A percentile compares a stretch with the other conserved stretches of the same genome.
These are phyloP conservation scores for Hymenoscyphus albidus DNA, from an alignment of 2,329 filamentous ascomycete species.

Conservation along the genomic window DNA sequence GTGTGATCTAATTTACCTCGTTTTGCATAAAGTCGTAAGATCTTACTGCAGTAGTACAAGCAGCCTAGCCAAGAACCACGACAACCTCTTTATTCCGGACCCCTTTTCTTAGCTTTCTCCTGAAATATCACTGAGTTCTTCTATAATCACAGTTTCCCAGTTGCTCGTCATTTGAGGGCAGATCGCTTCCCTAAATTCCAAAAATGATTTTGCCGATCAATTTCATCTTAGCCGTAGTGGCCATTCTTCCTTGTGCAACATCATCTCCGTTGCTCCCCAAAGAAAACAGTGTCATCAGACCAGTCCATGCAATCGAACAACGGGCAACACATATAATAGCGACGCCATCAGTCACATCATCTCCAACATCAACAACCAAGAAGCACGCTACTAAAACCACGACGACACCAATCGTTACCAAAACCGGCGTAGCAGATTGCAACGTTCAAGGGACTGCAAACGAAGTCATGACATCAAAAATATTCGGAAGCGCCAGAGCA, in stretches of 20 bases:
- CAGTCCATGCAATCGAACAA: not conserved
- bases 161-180: not conserved
- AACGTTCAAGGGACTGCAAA: constrained; percentile 16
- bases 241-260: not conserved
- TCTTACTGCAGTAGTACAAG: constrained; percentile 1
- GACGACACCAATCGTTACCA: constrained; percentile 13
- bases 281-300: not conserved
- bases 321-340: not conserved
- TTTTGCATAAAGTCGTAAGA: constrained; percentile 10
- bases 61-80: constrained; percentile 11
- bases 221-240: constrained; percentile 2
- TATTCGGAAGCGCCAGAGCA: constrained; percentile 7
- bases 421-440: constrained; percentile 14
- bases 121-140: not conserved
- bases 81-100: not conserved
- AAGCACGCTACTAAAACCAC: not conserved
- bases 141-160: not conserved
- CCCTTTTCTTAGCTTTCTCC: not conserved
- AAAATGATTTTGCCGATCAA: constrained; percentile 4
- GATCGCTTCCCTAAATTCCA: not conserved
- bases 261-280: not conserved
- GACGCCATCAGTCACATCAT: not conserved
- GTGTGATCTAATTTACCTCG: not conserved
- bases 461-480: constrained; percentile 5
- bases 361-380: not conserved